phyloP scores from a whole-genome alignment of 495 filamentous ascomycete genomes.

The Pseudevernia furfuracea region DNA sequence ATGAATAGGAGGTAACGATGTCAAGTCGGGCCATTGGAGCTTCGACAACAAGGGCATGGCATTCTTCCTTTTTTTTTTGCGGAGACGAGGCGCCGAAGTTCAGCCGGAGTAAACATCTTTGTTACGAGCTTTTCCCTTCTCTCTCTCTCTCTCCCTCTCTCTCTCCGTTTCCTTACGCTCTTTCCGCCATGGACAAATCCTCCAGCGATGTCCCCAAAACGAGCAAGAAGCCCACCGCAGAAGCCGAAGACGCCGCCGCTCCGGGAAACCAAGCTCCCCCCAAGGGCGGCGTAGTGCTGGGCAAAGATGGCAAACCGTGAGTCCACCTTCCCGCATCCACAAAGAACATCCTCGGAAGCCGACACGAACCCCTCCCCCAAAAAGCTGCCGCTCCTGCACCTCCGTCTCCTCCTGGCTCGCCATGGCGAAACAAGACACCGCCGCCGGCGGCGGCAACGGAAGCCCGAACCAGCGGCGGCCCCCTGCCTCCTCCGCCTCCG shows the following conservation, averaged over 20 bases:
- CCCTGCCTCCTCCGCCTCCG: slow-evolving; percentile 16
- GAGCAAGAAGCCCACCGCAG: not conserved
- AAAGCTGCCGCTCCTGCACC: slow-evolving; percentile 86
- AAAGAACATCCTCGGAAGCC: not conserved
- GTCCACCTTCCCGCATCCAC: slow-evolving; percentile 29
- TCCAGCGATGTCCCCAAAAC: slow-evolving; percentile 19
- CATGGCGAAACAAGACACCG: slow-evolving; percentile 52
- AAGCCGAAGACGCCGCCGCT: slow-evolving; percentile 19
- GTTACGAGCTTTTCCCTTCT: not conserved
- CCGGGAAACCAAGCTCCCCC: slow-evolving; percentile 41
- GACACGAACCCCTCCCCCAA: too few relatives aligned
- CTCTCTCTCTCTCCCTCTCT: not conserved
- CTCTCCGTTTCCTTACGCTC: not conserved
- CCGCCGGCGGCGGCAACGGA: slow-evolving; percentile 14
- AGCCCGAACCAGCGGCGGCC: too few relatives aligned
- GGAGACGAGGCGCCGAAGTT: slow-evolving; percentile 1
- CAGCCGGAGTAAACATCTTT: too few relatives aligned
- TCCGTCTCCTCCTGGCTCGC: slow-evolving; percentile 61
- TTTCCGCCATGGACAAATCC: slow-evolving; percentile 21
- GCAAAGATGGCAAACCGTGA: slow-evolving; percentile 94
- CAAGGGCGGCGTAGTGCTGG: slow-evolving; percentile 81
- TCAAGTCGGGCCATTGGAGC: too few relatives aligned
- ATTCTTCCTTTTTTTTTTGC: not conserved
- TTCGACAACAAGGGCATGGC: not conserved
- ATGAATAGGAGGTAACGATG: not conserved